Conservation (phyloP, 2,329 filamentous ascomycete species). For the Fusarium guadeloupense region DNA sequence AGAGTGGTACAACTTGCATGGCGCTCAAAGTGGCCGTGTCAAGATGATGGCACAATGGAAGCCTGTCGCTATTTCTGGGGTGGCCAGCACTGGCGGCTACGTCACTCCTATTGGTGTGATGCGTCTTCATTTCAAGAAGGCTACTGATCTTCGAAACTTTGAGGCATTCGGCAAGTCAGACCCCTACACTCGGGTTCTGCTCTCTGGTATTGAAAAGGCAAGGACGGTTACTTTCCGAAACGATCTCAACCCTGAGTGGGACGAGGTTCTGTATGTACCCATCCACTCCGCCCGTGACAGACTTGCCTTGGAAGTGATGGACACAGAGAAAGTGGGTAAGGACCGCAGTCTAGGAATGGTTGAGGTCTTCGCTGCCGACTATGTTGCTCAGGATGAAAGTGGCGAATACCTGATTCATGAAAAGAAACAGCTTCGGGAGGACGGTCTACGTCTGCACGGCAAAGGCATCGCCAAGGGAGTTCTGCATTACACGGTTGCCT, state of each 20-base stretch:
- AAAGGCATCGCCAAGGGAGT: slow-evolving; percentile 80
- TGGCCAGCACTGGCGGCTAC: slow-evolving; percentile 86
- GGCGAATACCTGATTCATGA: slow-evolving; percentile 86
- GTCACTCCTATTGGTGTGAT: slow-evolving; percentile 94
- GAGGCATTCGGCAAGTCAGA: slow-evolving; percentile 98
- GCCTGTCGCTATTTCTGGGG: slow-evolving; percentile 85
- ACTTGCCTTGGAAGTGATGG: slow-evolving; percentile 92
- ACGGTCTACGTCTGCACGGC: slow-evolving; percentile 77
- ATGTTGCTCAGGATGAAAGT: slow-evolving; percentile 77
- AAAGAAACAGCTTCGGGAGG: slow-evolving; percentile 72
- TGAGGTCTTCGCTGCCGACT: slow-evolving; percentile 81
- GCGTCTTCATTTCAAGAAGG: slow-evolving; percentile 89
- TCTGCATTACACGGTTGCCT: slow-evolving; percentile 83
- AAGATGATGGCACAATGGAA: slow-evolving; percentile 97
- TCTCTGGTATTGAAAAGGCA: slow-evolving; percentile 90
- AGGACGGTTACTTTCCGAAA: slow-evolving; percentile 96
- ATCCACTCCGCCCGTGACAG: slow-evolving; percentile 87
- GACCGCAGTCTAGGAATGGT: slow-evolving; percentile 87
- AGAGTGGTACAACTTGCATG: slow-evolving; percentile 93
- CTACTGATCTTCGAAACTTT: slow-evolving; percentile 85
- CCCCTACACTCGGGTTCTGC: slow-evolving; percentile 86
- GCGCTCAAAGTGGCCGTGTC: slow-evolving; percentile 81
- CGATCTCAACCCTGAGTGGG: slow-evolving; percentile 93
- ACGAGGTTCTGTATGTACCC: slow-evolving; percentile 94
- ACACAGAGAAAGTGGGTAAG: slow-evolving; percentile 90